Percentiles rank a stretch among this genome's conserved stretches.
phyloP scores from a whole-genome alignment of 2,329 filamentous ascomycete species.

The Pleurostoma richardsiae region DNA sequence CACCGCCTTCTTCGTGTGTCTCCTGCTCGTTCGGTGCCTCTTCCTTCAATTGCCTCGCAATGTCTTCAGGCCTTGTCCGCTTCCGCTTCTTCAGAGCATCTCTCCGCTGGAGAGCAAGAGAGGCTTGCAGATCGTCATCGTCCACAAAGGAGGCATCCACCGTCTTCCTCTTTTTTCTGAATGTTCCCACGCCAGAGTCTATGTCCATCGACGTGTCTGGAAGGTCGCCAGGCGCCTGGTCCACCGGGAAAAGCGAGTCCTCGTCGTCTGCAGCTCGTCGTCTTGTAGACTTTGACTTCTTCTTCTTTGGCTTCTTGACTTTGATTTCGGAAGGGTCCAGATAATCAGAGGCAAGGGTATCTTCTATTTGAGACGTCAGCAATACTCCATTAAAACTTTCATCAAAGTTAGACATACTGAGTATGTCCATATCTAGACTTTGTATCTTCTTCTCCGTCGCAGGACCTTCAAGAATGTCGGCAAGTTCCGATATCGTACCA shows the following conservation, averaged over 20 bases:
- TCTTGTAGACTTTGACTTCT: conserved; percentile 73
- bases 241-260: conserved; percentile 45
- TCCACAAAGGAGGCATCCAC: conserved; percentile 72
- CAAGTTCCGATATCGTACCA: conserved; percentile 62
- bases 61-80: conserved; percentile 77
- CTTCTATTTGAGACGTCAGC: conserved; percentile 24
- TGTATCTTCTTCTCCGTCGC: conserved; percentile 59
- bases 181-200: conserved; percentile 48
- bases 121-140: conserved; percentile 87
- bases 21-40: conserved; percentile 50
- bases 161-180: conserved; percentile 57
- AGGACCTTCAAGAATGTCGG: conserved; percentile 40
- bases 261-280: conserved; percentile 64
- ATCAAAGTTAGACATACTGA: conserved; percentile 31
- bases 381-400: neutral
- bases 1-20: conserved; percentile 42
- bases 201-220: conserved; percentile 65
- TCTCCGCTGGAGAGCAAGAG: conserved; percentile 75
- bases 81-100: conserved; percentile 89
- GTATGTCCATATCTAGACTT: conserved; percentile 71
- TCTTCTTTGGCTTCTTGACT: conserved; percentile 90
- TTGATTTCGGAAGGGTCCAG: conserved; percentile 82
- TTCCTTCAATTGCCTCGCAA: conserved; percentile 73
- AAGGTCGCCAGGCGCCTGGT: conserved; percentile 23
- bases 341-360: conserved; percentile 77